A percentile compares a stretch with the other conserved stretches of the same genome.
Evolutionary conservation across 495 filamentous ascomycete species (phyloP).

Genomic region (Penicillium macrosclerotiorum): DNA sequence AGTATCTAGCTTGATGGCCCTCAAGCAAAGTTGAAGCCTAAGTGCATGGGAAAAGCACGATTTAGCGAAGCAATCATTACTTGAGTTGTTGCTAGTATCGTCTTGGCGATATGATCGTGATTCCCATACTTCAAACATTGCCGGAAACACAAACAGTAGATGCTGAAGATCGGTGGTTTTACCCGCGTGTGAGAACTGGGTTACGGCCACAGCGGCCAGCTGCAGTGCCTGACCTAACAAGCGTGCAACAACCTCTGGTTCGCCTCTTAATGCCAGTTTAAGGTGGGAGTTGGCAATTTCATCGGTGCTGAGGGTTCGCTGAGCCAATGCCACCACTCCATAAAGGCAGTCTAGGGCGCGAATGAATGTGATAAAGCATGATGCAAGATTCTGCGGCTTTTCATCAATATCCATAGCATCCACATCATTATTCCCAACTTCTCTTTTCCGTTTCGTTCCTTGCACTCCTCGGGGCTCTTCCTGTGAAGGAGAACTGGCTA

Average conservation of each 20-base stretch:
- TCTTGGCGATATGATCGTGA: constrained; percentile 38
- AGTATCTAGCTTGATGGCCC: constrained; percentile 33
- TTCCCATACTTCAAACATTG: constrained; percentile 47
- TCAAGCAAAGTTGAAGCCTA: constrained; percentile 35
- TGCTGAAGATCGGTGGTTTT: constrained; percentile 42
- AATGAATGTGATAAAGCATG: constrained; percentile 42
- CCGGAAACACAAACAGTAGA: constrained; percentile 37
- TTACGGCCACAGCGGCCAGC: constrained; percentile 35
- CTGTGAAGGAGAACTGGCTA: constrained; percentile 32
- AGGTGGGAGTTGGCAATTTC: constrained; percentile 52
- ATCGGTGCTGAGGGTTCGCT: constrained; percentile 23
- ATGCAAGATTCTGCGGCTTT: constrained; percentile 32
- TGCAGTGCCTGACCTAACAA: constrained; percentile 43
- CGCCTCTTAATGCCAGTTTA: constrained; percentile 47
- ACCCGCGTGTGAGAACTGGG: constrained; percentile 32
- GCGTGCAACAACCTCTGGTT: constrained; percentile 45
- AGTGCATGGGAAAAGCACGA: constrained; percentile 40
- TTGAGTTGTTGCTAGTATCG: constrained; percentile 37
- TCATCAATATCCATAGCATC: constrained; percentile 40
- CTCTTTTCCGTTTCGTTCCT: constrained; percentile 46
- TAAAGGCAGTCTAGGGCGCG: constrained; percentile 40
- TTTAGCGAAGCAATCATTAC: constrained; percentile 43
- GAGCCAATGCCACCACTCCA: constrained; percentile 28
- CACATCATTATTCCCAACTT: constrained; percentile 30
- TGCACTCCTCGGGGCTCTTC: constrained; percentile 35